Evolutionary conservation across 495 filamentous ascomycete genomes (phyloP).

Genomic region (Trichoderma erinaceum): DNA sequence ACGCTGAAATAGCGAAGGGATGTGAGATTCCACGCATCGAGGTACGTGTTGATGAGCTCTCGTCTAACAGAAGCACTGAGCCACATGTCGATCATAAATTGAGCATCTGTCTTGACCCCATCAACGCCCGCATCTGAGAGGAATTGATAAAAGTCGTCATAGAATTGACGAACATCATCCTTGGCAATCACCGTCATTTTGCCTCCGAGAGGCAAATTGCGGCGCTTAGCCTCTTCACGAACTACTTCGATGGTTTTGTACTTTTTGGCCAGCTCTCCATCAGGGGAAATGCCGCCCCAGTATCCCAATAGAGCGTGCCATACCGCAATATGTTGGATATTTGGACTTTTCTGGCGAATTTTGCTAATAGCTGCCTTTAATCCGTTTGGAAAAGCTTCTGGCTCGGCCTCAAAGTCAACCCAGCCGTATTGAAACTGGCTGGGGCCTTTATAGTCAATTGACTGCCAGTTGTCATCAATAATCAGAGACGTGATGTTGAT

Average conservation of each 20-base stretch:
- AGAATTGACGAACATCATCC: constrained; percentile 67
- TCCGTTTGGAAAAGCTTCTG: constrained; percentile 71
- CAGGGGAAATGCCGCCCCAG: constrained; percentile 80
- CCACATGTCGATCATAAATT: constrained; percentile 78
- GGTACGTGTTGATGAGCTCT: constrained; percentile 64
- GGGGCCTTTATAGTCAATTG: constrained; percentile 49
- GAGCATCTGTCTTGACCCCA: constrained; percentile 84
- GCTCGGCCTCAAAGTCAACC: constrained; percentile 78
- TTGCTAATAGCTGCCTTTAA: constrained; percentile 59
- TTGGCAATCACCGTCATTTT: constrained; percentile 66
- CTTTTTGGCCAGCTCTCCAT: constrained; percentile 61
- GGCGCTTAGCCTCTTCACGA: constrained; percentile 42
- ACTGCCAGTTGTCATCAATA: constrained; percentile 97
- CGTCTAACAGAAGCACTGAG: constrained; percentile 59
- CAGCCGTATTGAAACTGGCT: constrained; percentile 48
- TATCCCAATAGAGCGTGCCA: constrained; percentile 97
- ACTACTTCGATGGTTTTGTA: constrained; percentile 71
- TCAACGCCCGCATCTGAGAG: constrained; percentile 64
- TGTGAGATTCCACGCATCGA: constrained; percentile 80
- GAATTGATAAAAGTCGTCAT: constrained; percentile 86
- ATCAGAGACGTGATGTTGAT: constrained; percentile 78
- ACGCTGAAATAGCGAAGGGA: constrained; percentile 68
- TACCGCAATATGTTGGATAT: constrained; percentile 79
- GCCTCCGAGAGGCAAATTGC: constrained; percentile 49
- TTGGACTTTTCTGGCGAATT: constrained; percentile 63